These are phyloP conservation scores for Penicillium corylophilum DNA, from an alignment of 2,329 filamentous ascomycete genomes.

Conservation along the genomic window DNA sequence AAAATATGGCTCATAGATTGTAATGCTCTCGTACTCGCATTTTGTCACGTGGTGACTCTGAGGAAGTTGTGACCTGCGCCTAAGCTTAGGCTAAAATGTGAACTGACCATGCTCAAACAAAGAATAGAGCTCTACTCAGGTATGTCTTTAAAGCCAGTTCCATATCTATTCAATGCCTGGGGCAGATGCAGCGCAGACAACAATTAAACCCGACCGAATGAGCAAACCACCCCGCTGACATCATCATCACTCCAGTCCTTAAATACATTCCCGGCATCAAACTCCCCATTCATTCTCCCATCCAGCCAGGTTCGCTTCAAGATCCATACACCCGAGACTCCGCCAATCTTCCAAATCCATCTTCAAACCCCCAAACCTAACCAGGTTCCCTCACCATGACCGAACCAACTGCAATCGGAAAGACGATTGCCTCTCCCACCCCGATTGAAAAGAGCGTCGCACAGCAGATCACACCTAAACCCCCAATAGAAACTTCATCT, in stretches of 20 bases:
- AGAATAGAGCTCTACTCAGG: no score
- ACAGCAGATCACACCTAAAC: background rate
- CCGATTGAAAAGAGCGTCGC: slow-evolving; percentile 12
- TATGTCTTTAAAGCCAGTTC: no score
- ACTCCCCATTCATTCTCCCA: background rate
- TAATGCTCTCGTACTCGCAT: no score
- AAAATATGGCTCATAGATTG: no score
- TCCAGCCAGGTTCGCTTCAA: background rate
- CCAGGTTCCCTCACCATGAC: slow-evolving; percentile 10
- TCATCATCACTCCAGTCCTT: slow-evolving; percentile 20
- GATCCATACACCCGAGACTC: background rate
- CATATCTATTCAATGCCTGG: background rate
- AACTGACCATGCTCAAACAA: no score
- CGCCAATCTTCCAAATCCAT: background rate
- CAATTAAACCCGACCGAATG: slow-evolving; percentile 11
- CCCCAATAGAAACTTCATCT: slow-evolving; percentile 6
- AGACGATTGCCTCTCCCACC: no score
- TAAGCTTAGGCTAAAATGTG: no score
- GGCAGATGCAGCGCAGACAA: slow-evolving; percentile 20
- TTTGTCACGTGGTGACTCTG: no score
- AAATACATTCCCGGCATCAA: background rate
- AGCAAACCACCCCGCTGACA: slow-evolving; percentile 26
- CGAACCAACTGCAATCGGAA: slow-evolving; percentile 16
- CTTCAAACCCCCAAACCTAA: background rate
- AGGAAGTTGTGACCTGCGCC: no score